Percentiles rank a stretch among this genome's conserved stretches.
These are phyloP conservation scores for Colletotrichum sidae DNA, from an alignment of 2,329 filamentous ascomycete species.

Conservation along the genomic window DNA sequence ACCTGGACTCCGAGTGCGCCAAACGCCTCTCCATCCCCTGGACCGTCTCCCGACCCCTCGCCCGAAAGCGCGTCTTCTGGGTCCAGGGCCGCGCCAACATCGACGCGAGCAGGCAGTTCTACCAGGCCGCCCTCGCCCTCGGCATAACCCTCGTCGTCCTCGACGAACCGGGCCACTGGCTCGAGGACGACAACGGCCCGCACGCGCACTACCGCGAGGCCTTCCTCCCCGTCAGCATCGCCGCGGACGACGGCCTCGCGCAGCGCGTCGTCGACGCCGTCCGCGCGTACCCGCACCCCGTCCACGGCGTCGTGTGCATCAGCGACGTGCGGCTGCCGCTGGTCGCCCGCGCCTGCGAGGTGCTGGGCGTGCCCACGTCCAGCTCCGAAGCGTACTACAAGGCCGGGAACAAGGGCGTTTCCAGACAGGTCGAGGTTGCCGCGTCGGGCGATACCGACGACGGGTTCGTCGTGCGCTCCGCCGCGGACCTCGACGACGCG, in stretches of 20 bases:
- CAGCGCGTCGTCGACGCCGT: conserved; percentile 46
- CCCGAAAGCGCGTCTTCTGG: conserved; percentile 9
- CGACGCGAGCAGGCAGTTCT: conserved; percentile 6
- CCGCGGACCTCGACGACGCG: conserved; percentile 37
- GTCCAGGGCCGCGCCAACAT: conserved; percentile 21
- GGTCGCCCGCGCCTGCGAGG: conserved; percentile 46
- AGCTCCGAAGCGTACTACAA: conserved; percentile 42
- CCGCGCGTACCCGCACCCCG: conserved; percentile 23
- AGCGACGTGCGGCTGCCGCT: conserved; percentile 44
- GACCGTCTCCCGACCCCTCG: neutral
- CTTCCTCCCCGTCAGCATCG: conserved; percentile 47
- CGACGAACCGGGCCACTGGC: conserved; percentile 52
- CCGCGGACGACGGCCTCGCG: conserved; percentile 41
- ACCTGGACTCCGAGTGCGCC: neutral
- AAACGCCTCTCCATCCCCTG: conserved; percentile 15
- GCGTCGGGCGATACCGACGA: conserved; percentile 33
- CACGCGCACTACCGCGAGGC: conserved; percentile 45
- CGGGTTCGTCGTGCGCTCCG: conserved; percentile 16
- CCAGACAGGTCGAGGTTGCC: conserved; percentile 39
- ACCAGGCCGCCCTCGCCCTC: conserved; percentile 40
- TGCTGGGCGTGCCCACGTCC: conserved; percentile 47
- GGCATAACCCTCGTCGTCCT: conserved; percentile 51
- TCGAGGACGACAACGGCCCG: conserved; percentile 43
- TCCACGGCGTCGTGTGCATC: conserved; percentile 52
- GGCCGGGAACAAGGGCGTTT: conserved; percentile 46